phyloP scores from a whole-genome alignment of 2,329 filamentous ascomycete genomes.

The Rutstroemia sp. region DNA sequence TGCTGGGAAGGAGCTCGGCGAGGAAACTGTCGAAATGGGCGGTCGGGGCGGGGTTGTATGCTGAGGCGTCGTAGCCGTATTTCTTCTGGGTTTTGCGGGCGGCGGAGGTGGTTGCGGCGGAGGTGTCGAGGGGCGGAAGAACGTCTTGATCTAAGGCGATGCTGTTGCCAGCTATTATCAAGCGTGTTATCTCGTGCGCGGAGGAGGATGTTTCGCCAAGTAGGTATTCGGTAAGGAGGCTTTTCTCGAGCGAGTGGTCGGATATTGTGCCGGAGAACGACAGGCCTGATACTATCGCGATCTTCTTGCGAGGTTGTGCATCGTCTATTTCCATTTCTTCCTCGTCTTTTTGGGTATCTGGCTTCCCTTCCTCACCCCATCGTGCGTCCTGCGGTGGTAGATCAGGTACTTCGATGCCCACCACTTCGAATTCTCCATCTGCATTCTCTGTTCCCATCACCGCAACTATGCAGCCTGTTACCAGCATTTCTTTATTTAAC shows the following conservation, averaged over 20 bases:
- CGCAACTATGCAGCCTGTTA: slow-evolving; percentile 91
- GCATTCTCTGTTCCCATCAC: slow-evolving; percentile 90
- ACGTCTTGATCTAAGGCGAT: slow-evolving; percentile 38
- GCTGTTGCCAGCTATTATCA: slow-evolving; percentile 90
- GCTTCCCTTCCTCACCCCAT: slow-evolving; percentile 59
- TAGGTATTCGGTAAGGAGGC: slow-evolving; percentile 78
- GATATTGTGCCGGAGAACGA: slow-evolving; percentile 68
- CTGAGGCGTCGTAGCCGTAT: slow-evolving; percentile 85
- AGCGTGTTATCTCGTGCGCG: slow-evolving; percentile 61
- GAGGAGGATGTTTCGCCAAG: slow-evolving; percentile 69
- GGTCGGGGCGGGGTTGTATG: slow-evolving; percentile 82
- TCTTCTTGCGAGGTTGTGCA: slow-evolving; percentile 39
- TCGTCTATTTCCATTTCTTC: slow-evolving; percentile 52
- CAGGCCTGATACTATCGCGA: slow-evolving; percentile 85
- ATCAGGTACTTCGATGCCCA: slow-evolving; percentile 85
- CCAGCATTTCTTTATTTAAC: slow-evolving; percentile 62
- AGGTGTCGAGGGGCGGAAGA: slow-evolving; percentile 23
- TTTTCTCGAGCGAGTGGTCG: slow-evolving; percentile 66
- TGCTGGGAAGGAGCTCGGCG: slow-evolving; percentile 68
- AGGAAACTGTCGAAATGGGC: slow-evolving; percentile 80
- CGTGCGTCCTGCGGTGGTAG: slow-evolving; percentile 73
- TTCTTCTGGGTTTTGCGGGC: slow-evolving; percentile 55
- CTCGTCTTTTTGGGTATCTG: slow-evolving; percentile 35
- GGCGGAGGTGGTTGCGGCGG: slow-evolving; percentile 23
- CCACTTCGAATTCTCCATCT: slow-evolving; percentile 85